A percentile compares a stretch with the other conserved stretches of the same genome.
Evolutionary conservation across 2,329 filamentous ascomycete species (phyloP).

Genomic region (Diaporthe vexans): DNA sequence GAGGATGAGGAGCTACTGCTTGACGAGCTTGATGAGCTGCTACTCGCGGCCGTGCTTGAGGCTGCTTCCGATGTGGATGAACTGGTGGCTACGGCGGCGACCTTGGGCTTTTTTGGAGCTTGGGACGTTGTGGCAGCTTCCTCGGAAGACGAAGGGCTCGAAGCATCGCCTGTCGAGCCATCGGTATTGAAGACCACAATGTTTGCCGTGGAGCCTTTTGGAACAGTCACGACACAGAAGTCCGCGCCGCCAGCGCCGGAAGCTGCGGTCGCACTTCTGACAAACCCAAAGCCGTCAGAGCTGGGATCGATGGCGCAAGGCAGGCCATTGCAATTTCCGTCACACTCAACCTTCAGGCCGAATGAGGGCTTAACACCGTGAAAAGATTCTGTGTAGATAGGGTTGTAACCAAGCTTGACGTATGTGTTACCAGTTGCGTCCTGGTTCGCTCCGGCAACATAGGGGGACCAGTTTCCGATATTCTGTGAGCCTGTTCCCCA

Average conservation of each 20-base stretch:
- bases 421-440: conserved; percentile 75
- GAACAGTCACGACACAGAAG: conserved; percentile 84
- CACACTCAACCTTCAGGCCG: conserved; percentile 79
- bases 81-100: conserved; percentile 21
- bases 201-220: conserved; percentile 74
- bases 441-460: conserved; percentile 82
- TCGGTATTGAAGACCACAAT: conserved; percentile 73
- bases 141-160: conserved; percentile 43
- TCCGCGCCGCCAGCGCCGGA: conserved; percentile 76
- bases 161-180: conserved; percentile 52
- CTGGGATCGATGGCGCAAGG: conserved; percentile 79
- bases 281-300: conserved; percentile 67
- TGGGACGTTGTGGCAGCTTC: conserved; percentile 45
- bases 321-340: conserved; percentile 77
- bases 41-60: conserved; percentile 41
- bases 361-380: conserved; percentile 72
- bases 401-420: conserved; percentile 84
- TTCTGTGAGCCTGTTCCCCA: conserved; percentile 77
- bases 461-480: conserved; percentile 83
- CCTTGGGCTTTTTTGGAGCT: neutral
- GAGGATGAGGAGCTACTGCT: conserved; percentile 23
- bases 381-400: conserved; percentile 75
- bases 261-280: conserved; percentile 67
- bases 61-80: conserved; percentile 42
- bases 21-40: conserved; percentile 28